A percentile compares a stretch with the other conserved stretches of the same genome.
Evolutionary conservation across 495 filamentous ascomycete species (phyloP).

Genomic region (Hypoxylon rickii): DNA sequence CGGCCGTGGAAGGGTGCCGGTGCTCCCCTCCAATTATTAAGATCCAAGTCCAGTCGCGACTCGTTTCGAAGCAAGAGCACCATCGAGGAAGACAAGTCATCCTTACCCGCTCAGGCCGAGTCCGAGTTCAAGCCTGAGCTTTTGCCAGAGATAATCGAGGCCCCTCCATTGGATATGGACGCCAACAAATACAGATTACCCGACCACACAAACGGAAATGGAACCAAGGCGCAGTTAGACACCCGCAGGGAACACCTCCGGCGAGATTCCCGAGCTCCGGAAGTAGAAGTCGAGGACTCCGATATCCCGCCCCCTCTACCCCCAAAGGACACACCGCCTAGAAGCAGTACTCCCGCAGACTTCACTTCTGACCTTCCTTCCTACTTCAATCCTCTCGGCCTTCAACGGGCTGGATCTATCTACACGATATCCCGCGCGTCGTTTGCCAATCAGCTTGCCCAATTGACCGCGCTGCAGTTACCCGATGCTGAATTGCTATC

Average conservation of each 20-base stretch:
- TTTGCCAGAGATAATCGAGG: conserved; percentile 49
- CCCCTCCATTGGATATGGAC: conserved; percentile 58
- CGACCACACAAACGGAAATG: conserved; percentile 63
- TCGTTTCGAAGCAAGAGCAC: conserved; percentile 32
- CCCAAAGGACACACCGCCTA: conserved; percentile 55
- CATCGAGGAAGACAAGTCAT: conserved; percentile 25
- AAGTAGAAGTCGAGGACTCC: conserved; percentile 43
- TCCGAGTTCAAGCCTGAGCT: conserved; percentile 40
- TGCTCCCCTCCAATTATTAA: conserved; percentile 46
- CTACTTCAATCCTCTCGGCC: conserved; percentile 58
- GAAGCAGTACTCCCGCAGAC: conserved; percentile 38
- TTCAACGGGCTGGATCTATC: conserved; percentile 70
- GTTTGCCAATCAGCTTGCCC: conserved; percentile 84
- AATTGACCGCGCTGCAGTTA: conserved; percentile 80
- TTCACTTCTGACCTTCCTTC: conserved; percentile 48
- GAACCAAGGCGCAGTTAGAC: conserved; percentile 60
- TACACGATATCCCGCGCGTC: conserved; percentile 88
- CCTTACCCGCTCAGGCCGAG: conserved; percentile 28
- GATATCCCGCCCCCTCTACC: conserved; percentile 47
- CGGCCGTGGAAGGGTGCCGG: conserved; percentile 65
- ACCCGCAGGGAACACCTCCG: conserved; percentile 58
- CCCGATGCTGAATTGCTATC: conserved; percentile 82
- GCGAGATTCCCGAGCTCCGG: conserved; percentile 43
- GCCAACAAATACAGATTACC: conserved; percentile 68
- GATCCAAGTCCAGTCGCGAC: conserved; percentile 40